These are phyloP conservation scores for Trametes coccinea DNA, from an alignment of 768 basidiomycete species.

Conservation along the genomic window DNA sequence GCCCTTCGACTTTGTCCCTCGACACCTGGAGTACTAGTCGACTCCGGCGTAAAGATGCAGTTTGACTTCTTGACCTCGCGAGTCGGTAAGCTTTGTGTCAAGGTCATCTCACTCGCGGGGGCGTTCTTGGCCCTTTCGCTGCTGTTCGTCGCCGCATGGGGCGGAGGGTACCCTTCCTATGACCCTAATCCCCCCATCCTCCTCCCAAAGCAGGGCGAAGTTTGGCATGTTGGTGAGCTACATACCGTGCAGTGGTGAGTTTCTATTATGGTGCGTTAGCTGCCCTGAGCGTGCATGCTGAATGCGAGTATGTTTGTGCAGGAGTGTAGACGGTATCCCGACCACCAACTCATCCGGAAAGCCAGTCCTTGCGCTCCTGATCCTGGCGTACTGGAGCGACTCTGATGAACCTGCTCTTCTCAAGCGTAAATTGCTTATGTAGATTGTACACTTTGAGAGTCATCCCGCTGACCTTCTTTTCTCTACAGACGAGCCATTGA, in stretches of 20 bases:
- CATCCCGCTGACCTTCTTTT: no score
- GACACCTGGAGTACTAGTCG: no score
- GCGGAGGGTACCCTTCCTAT: constrained; percentile 12
- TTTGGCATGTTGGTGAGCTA: constrained; percentile 19
- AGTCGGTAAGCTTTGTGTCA: constrained; percentile 2
- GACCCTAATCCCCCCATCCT: constrained; percentile 8
- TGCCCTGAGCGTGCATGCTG: no score
- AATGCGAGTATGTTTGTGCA: not conserved
- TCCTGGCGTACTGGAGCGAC: constrained; percentile 11
- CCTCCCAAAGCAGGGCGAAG: constrained; percentile 14
- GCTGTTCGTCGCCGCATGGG: constrained; percentile 11
- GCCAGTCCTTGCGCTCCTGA: constrained; percentile 3
- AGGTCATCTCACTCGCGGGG: not conserved
- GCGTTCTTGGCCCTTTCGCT: constrained; percentile 4
- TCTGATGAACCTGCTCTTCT: constrained; percentile 8
- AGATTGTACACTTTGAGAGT: not conserved
- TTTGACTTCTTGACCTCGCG: not conserved
- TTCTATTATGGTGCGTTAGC: no score
- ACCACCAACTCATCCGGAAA: constrained; percentile 12
- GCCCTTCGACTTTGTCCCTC: no score
- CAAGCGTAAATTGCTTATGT: not conserved
- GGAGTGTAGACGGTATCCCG: constrained; percentile 10
- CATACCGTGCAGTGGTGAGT: constrained; percentile 19
- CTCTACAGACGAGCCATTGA: constrained; percentile 7
- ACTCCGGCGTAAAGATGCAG: not conserved